Evolutionary conservation across 2,329 filamentous ascomycete species (phyloP), one percentile per base, ranked within the genome.

Genomic region (Penicillium corylophilum): DNA sequence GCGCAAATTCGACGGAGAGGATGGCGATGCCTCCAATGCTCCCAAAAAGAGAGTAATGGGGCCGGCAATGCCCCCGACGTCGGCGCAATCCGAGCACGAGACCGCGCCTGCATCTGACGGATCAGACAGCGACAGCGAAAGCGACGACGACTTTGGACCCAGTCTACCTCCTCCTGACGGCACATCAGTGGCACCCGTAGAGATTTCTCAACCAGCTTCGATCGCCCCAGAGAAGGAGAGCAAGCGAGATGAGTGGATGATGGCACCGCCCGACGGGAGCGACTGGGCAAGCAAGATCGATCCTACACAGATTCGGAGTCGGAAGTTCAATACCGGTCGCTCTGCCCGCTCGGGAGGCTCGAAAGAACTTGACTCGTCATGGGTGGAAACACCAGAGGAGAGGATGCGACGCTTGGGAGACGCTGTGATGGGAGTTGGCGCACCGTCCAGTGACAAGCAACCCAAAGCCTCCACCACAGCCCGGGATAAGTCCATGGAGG

Each of bases 371-470:
- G 67, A 70, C 65, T 84, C 83, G 20, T 84, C 93, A 39, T 97
- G 93, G 93, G 92, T 90, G 0, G 93, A 97, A 71, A 96, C 90
- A 8, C 89, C 90, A 0, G 89, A 93, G 68, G 83, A 96, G 72
- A 95, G 95, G 71, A 83, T 89, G 51, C 86, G 87, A 70, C 81
- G 90, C 35, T 74, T 96, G 20, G 86, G 88, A 62, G 85, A 95
- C 68, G 84, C 94, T 47, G 88, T 95, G 10, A 81, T 96, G 61
- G 92, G 92, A 0, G 83, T 92, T 2, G 74, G 70, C 52, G 66
- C 71, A 24, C 45, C 59, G 24, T n/a, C 51, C 8, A 13, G 39
- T 15, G 50, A 47, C 12, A 18, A 57, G 44, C 31, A 48, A 8
- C 44, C 44, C 9, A 20, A 38, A 16, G n/a, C 39, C 4, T 29